phyloP scores from a whole-genome alignment of 2,329 filamentous ascomycete species.

The Exutisphaerella laricina region DNA sequence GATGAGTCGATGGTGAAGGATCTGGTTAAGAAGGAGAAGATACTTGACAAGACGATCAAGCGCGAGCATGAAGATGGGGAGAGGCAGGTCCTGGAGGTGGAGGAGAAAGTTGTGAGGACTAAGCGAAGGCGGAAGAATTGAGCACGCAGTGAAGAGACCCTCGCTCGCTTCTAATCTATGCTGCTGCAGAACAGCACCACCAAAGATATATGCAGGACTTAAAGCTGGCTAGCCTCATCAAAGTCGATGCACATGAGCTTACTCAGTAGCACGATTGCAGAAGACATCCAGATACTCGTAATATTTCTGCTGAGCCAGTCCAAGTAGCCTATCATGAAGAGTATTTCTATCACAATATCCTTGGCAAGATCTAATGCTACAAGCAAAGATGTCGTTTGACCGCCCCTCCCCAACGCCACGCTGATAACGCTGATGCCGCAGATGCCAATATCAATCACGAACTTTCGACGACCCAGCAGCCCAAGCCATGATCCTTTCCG shows the following conservation, averaged over 20 bases:
- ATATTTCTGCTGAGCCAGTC: background rate
- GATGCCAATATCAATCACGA: too few species aligned
- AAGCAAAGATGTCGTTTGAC: background rate
- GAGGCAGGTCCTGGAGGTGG: constrained; percentile 35
- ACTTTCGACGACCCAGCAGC: too few species aligned
- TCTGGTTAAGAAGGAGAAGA: constrained; percentile 31
- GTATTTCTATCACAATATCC: background rate
- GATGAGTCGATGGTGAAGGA: constrained; percentile 31
- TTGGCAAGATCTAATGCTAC: background rate
- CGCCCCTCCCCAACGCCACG: background rate
- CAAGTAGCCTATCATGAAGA: background rate
- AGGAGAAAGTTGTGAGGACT: constrained; percentile 35
- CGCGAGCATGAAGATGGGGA: constrained; percentile 36
- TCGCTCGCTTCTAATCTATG: background rate
- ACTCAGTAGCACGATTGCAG: too few species aligned
- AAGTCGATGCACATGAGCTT: too few species aligned
- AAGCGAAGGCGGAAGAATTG: constrained; percentile 33
- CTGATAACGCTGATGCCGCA: background rate
- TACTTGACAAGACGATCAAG: constrained; percentile 38
- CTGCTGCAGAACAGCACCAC: background rate
- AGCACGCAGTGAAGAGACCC: too few species aligned
- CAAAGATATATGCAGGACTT: too few species aligned
- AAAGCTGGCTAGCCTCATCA: too few species aligned
- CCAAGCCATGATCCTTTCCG: constrained; percentile 23
- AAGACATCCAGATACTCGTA: too few species aligned